phyloP scores from a whole-genome alignment of 2,329 filamentous ascomycete genomes.

The Aureobasidium lini region DNA sequence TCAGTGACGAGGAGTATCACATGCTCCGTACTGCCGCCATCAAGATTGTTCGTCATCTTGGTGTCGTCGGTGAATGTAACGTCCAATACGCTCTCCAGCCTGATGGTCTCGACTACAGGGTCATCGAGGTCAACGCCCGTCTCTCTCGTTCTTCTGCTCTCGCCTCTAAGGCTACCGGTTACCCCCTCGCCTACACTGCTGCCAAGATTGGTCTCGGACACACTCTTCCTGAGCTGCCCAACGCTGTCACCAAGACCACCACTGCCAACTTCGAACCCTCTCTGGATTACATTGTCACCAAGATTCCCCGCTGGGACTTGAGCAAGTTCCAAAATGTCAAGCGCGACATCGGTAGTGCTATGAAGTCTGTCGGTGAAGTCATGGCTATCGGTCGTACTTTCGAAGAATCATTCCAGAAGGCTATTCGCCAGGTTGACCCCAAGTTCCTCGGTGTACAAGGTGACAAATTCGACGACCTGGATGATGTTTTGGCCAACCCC shows the following conservation, averaged over 20 bases:
- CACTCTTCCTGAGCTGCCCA: slow-evolving; percentile 89
- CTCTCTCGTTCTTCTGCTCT: slow-evolving; percentile 94
- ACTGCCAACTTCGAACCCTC: slow-evolving; percentile 98
- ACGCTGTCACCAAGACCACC: slow-evolving; percentile 96
- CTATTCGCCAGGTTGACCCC: slow-evolving; percentile 93
- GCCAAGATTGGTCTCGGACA: slow-evolving; percentile 97
- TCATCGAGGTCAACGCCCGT: slow-evolving; percentile 98
- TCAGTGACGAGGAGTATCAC: slow-evolving; percentile 98
- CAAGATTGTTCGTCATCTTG: slow-evolving; percentile 95
- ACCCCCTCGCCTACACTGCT: slow-evolving; percentile 92
- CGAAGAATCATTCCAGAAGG: slow-evolving; percentile 98
- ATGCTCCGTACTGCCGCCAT: slow-evolving; percentile 97
- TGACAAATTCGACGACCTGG: slow-evolving; percentile 87
- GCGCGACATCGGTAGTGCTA: slow-evolving; percentile 91
- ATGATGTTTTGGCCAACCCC: slow-evolving; percentile 82
- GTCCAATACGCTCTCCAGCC: slow-evolving; percentile 96
- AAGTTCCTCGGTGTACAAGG: slow-evolving; percentile 89
- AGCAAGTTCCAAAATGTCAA: slow-evolving; percentile 99
- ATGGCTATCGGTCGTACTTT: slow-evolving; percentile 99
- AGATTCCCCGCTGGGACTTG: slow-evolving; percentile 97
- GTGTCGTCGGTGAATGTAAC: slow-evolving; percentile 97
- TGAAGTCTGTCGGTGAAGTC: slow-evolving; percentile 98
- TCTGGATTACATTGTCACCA: slow-evolving; percentile 95
- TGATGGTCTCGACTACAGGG: slow-evolving; percentile 93
- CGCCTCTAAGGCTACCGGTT: slow-evolving; percentile 95